Base-by-base conservation (phyloP, 1,284 basidiomycete genomes). In the Kalmanozyma brasiliensis region DNA sequence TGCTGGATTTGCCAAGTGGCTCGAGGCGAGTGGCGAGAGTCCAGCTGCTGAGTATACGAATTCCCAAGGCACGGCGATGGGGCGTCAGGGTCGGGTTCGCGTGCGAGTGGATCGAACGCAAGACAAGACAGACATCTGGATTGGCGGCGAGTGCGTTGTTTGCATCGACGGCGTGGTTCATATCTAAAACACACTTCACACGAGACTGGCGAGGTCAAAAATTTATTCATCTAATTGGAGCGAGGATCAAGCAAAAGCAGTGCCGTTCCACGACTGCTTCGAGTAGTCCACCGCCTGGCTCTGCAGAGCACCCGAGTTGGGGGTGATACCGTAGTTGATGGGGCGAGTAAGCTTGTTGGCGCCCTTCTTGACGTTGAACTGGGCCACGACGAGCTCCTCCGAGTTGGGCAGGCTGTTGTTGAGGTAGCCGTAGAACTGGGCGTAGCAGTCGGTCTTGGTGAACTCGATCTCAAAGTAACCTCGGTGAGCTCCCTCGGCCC, bases 401-500 rank as follows among this genome's bases (percentile, higher is more conserved):
- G 87, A 76, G 75, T 88, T 87, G 16, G 86, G 80, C 52, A 79
- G 68, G 84, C 86, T 85, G 60, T 86, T 84, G 79, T 88, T 85
- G 20, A 81, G 77, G 85, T 89, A 88, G 5, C 86, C 88, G 64
- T 86, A 89, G 81, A 86, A 89, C 36, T 87, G 86, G 20, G 88
- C 87, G 43, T 84, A 86, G 49, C 86, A 76, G 33, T 76, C 55
- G 20, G 49, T 44, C 46, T 59, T 57, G 19, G 24, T 52, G 49
- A 66, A 52, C 34, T 62, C 60, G 17, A 75, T 58, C 65, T 76
- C 63, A 56, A 82, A 88, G 84, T 89, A 89, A 2, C 89, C 88
- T 29, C 88, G 82, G 79, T 84, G 87, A 7, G 85, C 86, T 9
- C 86, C 88, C 75, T 89, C 88, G 59, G 87, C 88, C 87, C 87